A percentile compares a stretch with the other conserved stretches of the same genome.
Conservation (phyloP, 2,329 filamentous ascomycete species). For the Microcyclospora tardicrescens region DNA sequence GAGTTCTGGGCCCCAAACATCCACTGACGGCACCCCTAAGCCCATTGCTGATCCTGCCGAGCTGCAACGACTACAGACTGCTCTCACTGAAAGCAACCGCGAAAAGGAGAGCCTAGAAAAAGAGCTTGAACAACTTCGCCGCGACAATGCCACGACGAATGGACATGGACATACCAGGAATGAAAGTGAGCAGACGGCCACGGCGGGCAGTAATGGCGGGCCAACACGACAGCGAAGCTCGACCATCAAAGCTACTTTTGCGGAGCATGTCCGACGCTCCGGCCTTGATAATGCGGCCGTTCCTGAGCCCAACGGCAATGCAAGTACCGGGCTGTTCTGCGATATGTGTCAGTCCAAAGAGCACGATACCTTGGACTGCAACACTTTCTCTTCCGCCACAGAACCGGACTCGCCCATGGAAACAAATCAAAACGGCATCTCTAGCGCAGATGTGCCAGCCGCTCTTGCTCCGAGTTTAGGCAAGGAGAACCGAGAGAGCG, state of each 20-base stretch:
- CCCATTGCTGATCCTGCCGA: conserved; percentile 27
- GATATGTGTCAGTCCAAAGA: conserved; percentile 89
- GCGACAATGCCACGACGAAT: conserved; percentile 24
- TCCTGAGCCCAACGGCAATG: conserved; percentile 41
- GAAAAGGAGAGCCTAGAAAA: conserved; percentile 78
- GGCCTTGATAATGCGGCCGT: background rate
- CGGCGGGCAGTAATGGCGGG: conserved; percentile 5
- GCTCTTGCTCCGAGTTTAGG: conserved; percentile 1
- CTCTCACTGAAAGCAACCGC: conserved; percentile 59
- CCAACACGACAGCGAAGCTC: conserved; percentile 30
- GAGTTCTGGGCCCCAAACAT: conserved; percentile 52
- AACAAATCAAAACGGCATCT: background rate
- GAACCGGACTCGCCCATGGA: conserved; percentile 9
- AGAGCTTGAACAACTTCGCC: conserved; percentile 57
- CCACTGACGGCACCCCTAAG: conserved; percentile 9
- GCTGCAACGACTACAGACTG: conserved; percentile 44
- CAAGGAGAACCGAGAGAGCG: conserved; percentile 9
- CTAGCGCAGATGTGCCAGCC: background rate
- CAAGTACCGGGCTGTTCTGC: conserved; percentile 58
- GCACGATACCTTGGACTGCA: conserved; percentile 84
- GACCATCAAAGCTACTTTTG: conserved; percentile 46
- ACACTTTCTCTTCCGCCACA: conserved; percentile 28
- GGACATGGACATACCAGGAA: conserved; percentile 35
- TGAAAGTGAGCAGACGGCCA: conserved; percentile 19
- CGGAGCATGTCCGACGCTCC: conserved; percentile 49